Percentiles rank a stretch among this genome's conserved stretches.
These are phyloP conservation scores for Epichloe scottii DNA, from an alignment of 2,329 filamentous ascomycete species.

Conservation along the genomic window DNA sequence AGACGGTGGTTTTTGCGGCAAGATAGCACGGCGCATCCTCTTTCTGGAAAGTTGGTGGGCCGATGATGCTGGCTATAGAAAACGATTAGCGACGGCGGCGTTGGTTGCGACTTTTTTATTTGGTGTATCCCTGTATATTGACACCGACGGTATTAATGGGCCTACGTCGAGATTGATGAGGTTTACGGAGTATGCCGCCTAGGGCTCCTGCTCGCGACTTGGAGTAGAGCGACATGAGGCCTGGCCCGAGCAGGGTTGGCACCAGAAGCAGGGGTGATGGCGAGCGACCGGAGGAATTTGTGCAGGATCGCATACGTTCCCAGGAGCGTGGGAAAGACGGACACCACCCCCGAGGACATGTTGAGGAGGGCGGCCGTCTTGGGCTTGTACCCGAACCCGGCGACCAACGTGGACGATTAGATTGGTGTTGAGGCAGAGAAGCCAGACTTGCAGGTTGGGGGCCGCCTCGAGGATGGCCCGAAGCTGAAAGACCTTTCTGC, in stretches of 20 bases:
- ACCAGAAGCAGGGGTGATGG: conserved; percentile 13
- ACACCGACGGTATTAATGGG: conserved; percentile 27
- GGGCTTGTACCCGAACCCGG: conserved; percentile 22
- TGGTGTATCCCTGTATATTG: conserved; percentile 34
- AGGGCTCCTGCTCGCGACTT: conserved; percentile 18
- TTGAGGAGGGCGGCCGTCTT: conserved; percentile 35
- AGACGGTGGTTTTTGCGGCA: no score
- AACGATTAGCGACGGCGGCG: conserved; percentile 30
- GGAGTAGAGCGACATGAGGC: conserved; percentile 16
- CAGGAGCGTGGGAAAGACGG: conserved; percentile 11
- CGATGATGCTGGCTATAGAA: conserved; percentile 31
- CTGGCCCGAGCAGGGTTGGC: conserved; percentile 13
- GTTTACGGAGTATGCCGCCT: conserved; percentile 17
- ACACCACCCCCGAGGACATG: conserved; percentile 14
- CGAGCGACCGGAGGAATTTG: conserved; percentile 17
- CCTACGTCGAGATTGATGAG: conserved; percentile 30
- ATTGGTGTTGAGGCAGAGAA: conserved; percentile 19
- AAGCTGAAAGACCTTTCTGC: conserved; percentile 27
- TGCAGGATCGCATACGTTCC: conserved; percentile 14
- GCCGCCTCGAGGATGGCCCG: conserved; percentile 29
- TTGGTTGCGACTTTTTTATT: conserved; percentile 27
- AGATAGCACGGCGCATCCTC: conserved; percentile 34
- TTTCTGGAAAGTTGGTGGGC: conserved; percentile 14
- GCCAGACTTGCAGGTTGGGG: conserved; percentile 28
- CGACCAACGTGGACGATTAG: conserved; percentile 18